Conservation (phyloP, 331 rosid species). For the Cydonia oblonga region DNA sequence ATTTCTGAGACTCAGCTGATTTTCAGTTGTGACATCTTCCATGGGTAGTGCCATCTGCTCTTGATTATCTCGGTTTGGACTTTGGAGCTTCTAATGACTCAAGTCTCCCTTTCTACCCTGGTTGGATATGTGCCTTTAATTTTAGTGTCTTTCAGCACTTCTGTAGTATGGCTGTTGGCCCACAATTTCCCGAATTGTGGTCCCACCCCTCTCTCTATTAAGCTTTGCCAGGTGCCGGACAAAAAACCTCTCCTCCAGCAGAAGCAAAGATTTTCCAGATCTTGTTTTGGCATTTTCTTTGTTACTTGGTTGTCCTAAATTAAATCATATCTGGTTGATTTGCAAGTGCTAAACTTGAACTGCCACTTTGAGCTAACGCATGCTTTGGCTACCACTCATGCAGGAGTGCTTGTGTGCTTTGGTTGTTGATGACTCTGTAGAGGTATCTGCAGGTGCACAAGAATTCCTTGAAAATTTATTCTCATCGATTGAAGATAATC, state of each 20-base stretch:
- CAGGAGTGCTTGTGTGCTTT: constrained; percentile 86
- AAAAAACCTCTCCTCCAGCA: background rate
- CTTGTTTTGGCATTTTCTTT: background rate
- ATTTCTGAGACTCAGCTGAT: too few relatives aligned
- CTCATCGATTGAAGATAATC: constrained; percentile 31
- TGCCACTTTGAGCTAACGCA: constrained; percentile 4
- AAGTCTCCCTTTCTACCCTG: background rate
- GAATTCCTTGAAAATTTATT: constrained; percentile 55
- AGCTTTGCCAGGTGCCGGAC: too few relatives aligned
- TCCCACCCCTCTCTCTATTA: too few relatives aligned
- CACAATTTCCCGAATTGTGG: too few relatives aligned
- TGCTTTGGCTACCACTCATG: constrained; percentile 21
- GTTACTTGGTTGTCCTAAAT: background rate
- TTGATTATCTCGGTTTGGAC: too few relatives aligned
- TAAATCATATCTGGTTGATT: background rate
- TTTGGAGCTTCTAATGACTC: too few relatives aligned
- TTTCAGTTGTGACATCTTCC: too few relatives aligned
- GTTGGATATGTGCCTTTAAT: background rate
- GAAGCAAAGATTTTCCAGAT: background rate
- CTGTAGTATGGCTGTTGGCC: background rate
- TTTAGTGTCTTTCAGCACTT: background rate
- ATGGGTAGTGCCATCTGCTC: too few relatives aligned
- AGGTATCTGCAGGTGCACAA: constrained; percentile 63
- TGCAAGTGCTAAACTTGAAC: background rate
- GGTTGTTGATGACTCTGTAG: constrained; percentile 66